These are phyloP conservation scores for Colletotrichum incanum DNA, from an alignment of 2,329 filamentous ascomycete genomes.

Conservation along the genomic window DNA sequence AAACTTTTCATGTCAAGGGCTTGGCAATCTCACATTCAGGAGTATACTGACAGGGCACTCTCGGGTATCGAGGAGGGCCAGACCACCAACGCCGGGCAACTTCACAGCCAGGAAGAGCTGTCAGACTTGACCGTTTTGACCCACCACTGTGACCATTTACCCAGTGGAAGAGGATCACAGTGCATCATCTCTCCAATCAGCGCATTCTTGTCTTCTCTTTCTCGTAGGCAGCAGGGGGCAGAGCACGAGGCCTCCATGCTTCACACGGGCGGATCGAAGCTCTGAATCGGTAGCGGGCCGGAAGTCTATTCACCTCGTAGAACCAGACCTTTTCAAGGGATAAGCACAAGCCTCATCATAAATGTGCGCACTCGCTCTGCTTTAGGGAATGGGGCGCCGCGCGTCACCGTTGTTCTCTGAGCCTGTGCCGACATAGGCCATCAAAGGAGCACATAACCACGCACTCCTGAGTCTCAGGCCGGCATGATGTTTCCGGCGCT, in stretches of 20 bases:
- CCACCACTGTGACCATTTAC: not conserved
- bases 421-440: too few relatives aligned
- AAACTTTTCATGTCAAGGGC: not conserved
- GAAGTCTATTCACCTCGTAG: not conserved
- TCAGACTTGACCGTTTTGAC: not conserved
- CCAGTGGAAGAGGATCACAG: not conserved
- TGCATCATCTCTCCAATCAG: constrained; percentile 1
- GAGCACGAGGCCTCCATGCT: constrained; percentile 27
- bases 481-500: constrained; percentile 6
- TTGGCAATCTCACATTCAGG: not conserved
- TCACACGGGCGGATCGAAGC: not conserved
- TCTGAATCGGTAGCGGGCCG: not conserved
- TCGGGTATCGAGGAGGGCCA: not conserved
- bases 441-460: not conserved
- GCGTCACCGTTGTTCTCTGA: not conserved
- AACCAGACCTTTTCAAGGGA: not conserved
- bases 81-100: constrained; percentile 8
- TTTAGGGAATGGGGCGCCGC: not conserved
- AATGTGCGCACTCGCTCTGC: not conserved
- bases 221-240: constrained; percentile 15
- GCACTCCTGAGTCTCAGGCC: not conserved
- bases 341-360: not conserved
- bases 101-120: not conserved
- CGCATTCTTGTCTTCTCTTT: not conserved
- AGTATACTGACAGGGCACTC: not conserved